Base-by-base conservation (phyloP, 257 asterid species). In the Solanum sejunctum region DNA sequence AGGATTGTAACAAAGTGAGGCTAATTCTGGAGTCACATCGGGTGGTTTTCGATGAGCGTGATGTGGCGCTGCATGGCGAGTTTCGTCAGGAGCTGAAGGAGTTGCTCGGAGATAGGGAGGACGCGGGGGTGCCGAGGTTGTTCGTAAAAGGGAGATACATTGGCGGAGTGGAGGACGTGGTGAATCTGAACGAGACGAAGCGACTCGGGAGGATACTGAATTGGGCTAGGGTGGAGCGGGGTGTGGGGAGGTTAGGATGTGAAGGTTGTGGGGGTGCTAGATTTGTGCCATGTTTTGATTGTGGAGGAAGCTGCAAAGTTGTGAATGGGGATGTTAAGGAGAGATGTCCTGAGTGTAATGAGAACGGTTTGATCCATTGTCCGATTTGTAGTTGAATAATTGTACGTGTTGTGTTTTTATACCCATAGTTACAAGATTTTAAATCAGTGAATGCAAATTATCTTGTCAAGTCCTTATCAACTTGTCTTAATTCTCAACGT, bases 211-310 rank as follows among this genome's bases (percentile, higher is more conserved):
- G 98, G 91, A 92, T 96, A 49, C 60, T 96, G 88, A 92, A 89
- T 80, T 91, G 98, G 96, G 96, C 98, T 0, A 63, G 91, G 84
- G 94, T 93, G n/a, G 98, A 96, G 91, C 91, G 96, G 72, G 99
- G 99, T 67, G 75, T 84, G 73, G 98, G 99, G 57, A 91, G 99
- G 89, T 1, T 87, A 86, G 96, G 93, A 15, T 96, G 99, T 61
- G 91, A 86, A 79, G 99, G 99, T 7, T 96, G 99, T 21, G 99
- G 99, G 0, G 98, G 98, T 12, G 96, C 93, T 11, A 90, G 98
- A 89, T 96, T 96, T 83, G 93, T 96, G 84, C 98, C 98, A 3
- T 95, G 99, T 63, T 78, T 93, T 87, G 94, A 86, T 11, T 95
- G 99, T 45, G 98, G 97, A 0, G 99, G 99, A 12, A 95, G 99